Percentiles rank a stretch among this genome's conserved stretches.
Evolutionary conservation across 768 basidiomycete genomes (phyloP).

Genomic region (Sporobolomyces pararoseus): DNA sequence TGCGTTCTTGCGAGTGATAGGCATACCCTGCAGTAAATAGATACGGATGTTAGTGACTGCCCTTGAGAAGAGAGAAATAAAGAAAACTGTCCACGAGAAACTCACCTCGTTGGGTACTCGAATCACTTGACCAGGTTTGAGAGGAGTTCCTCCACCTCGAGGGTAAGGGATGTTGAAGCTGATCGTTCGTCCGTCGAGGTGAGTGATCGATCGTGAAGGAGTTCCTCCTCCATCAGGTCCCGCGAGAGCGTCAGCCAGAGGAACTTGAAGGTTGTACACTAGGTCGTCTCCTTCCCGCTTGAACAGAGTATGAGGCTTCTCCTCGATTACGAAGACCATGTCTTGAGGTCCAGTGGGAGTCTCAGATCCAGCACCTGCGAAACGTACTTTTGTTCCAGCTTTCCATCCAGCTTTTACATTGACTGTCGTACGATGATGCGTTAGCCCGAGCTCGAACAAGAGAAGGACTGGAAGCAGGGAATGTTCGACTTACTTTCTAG

Average conservation of each 20-base stretch:
- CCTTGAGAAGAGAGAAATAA: too few relatives aligned
- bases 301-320: constrained; percentile 73
- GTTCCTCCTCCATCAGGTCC: constrained; percentile 54
- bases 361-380: constrained; percentile 82
- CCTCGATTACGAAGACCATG: constrained; percentile 94
- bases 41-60: too few relatives aligned
- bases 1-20: constrained; percentile 72
- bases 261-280: constrained; percentile 58
- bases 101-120: constrained; percentile 61
- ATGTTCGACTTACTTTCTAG: constrained; percentile 61
- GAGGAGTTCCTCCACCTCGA: constrained; percentile 54
- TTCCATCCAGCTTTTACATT: constrained; percentile 80
- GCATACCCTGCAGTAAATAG: constrained; percentile 62
- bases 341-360: constrained; percentile 59
- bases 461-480: not conserved
- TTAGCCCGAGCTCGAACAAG: not conserved
- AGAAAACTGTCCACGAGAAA: constrained; percentile 37
- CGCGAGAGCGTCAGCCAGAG: constrained; percentile 77
- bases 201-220: constrained; percentile 59
- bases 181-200: constrained; percentile 74
- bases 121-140: constrained; percentile 74
- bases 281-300: constrained; percentile 79
- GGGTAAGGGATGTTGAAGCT: constrained; percentile 62
- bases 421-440: constrained; percentile 20
- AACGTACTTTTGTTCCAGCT: constrained; percentile 88